A percentile compares a stretch with the other conserved stretches of the same genome.
phyloP scores from a whole-genome alignment of 2,329 filamentous ascomycete species.

The Penicillium sclerotiorum region DNA sequence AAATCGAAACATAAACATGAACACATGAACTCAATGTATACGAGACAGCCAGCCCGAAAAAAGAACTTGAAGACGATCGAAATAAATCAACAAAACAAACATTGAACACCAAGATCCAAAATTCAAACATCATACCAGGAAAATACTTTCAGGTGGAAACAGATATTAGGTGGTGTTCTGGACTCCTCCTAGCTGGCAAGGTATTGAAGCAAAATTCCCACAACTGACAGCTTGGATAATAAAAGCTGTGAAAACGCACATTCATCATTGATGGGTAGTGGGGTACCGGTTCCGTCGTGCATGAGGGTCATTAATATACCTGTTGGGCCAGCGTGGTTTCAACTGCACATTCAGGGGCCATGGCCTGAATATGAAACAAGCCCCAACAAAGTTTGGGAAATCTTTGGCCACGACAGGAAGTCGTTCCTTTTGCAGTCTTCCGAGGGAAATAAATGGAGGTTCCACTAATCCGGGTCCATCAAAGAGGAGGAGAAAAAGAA shows the following conservation, averaged over 20 bases:
- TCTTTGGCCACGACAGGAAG: not conserved
- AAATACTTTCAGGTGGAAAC: too few species aligned
- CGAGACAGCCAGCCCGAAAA: constrained; percentile 12
- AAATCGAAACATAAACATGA: not conserved
- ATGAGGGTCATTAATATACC: not conserved
- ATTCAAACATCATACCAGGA: too few species aligned
- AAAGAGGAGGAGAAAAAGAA: constrained; percentile 2
- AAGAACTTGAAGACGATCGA: constrained; percentile 1
- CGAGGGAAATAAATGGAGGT: not conserved
- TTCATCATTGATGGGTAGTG: too few species aligned
- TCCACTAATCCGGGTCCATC: constrained; percentile 6
- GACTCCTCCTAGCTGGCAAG: too few species aligned
- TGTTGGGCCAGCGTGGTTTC: not conserved
- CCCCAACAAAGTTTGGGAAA: not conserved
- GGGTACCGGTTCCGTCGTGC: not conserved
- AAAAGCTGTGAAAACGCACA: not conserved
- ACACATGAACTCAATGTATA: not conserved
- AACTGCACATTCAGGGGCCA: not conserved
- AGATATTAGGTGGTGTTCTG: too few species aligned
- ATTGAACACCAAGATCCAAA: not conserved
- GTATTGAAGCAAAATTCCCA: too few species aligned
- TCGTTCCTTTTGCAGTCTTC: constrained; percentile 2
- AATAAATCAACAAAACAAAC: not conserved
- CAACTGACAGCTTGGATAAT: not conserved
- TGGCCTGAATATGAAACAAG: not conserved